Conservation (phyloP, 202 grass and related monocot genomes). For the Elaeis oleifera region DNA sequence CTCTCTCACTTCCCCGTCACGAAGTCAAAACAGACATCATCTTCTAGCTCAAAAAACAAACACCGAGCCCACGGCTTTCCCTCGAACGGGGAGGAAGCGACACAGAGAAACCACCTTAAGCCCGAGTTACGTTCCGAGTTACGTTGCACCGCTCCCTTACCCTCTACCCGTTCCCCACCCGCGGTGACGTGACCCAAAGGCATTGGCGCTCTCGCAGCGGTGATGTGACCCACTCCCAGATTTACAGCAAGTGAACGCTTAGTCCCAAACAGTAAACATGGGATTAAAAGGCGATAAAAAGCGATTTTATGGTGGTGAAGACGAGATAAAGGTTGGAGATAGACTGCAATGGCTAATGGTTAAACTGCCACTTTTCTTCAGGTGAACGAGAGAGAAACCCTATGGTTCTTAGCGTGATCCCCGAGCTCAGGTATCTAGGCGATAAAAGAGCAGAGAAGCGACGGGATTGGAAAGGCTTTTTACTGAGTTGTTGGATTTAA, state of each 20-base stretch:
- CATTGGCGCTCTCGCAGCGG: neutral
- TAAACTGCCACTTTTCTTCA: conserved; percentile 2
- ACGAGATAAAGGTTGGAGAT: neutral
- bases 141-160: neutral
- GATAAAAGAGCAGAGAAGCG: conserved; percentile 4
- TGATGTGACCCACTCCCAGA: conserved; percentile 12
- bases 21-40: too few species aligned
- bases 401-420: neutral
- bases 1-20: too few species aligned
- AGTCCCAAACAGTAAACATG: neutral
- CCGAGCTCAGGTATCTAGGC: conserved; percentile 3
- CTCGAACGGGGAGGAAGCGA: too few species aligned
- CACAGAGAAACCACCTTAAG: too few species aligned
- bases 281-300: neutral
- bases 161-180: neutral
- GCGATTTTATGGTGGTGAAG: neutral
- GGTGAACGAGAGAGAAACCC: neutral
- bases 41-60: too few species aligned
- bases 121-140: too few species aligned
- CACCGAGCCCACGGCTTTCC: too few species aligned
- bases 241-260: conserved; percentile 4
- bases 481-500: neutral
- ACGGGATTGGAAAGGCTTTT: conserved; percentile 9
- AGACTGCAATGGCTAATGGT: neutral
- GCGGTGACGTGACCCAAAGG: neutral